These are phyloP conservation scores for Piloderma croceum DNA, from an alignment of 768 basidiomycete genomes.

Conservation along the genomic window DNA sequence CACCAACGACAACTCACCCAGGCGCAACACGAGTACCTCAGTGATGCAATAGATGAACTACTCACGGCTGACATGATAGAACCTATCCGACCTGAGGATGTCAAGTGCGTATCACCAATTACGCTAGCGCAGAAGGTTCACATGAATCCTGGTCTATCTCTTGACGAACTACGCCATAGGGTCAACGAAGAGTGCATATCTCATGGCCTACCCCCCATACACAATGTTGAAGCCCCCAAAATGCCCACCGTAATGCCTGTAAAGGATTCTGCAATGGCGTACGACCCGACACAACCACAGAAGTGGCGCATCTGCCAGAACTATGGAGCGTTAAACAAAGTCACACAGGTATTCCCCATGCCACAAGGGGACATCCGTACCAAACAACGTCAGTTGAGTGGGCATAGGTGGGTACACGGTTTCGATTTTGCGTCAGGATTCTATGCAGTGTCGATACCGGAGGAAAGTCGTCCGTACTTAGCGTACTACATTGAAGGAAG, in stretches of 20 bases:
- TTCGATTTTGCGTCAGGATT: slow-evolving; percentile 38
- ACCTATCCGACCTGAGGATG: slow-evolving; percentile 22
- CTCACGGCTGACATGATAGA: slow-evolving; percentile 28
- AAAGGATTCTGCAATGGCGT: neutral
- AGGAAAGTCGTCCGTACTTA: slow-evolving; percentile 18
- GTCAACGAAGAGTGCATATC: slow-evolving; percentile 31
- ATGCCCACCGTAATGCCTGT: too few relatives aligned
- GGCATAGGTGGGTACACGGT: slow-evolving; percentile 28
- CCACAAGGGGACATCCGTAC: slow-evolving; percentile 33
- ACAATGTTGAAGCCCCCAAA: too few relatives aligned
- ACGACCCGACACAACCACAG: neutral
- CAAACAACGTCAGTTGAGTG: slow-evolving; percentile 33
- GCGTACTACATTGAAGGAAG: slow-evolving; percentile 33
- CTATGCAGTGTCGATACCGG: slow-evolving; percentile 15
- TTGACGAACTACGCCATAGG: slow-evolving; percentile 26
- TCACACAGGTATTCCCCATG: slow-evolving; percentile 24
- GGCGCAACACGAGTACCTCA: slow-evolving; percentile 27
- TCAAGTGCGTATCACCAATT: slow-evolving; percentile 31
- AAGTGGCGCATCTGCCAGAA: slow-evolving; percentile 38
- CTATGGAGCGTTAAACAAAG: slow-evolving; percentile 29
- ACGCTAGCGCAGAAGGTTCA: slow-evolving; percentile 35
- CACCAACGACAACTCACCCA: slow-evolving; percentile 27
- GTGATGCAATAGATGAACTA: slow-evolving; percentile 30
- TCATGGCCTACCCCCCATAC: slow-evolving; percentile 16
- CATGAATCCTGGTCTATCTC: slow-evolving; percentile 20